Evolutionary conservation across 169 alveolate genomes (phyloP), one percentile per base, ranked within the genome.

Genomic region (Plasmodium vinckei): DNA sequence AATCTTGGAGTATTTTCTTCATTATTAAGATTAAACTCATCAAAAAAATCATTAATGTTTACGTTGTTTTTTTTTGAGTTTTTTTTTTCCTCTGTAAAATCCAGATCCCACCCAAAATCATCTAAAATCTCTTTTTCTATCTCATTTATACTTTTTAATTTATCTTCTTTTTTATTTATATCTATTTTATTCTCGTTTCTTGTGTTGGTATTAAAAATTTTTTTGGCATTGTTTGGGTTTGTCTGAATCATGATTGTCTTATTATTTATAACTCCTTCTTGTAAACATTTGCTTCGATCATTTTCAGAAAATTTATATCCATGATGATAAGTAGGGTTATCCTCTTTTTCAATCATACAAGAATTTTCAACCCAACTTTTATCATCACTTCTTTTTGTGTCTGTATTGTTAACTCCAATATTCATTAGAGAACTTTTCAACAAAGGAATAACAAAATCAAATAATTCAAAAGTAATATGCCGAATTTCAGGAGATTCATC

Each of bases 401-500:
- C 42, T 33, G 7, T 33, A 33, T 33, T 46, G 9, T 1, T 44
- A 9, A 5, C 33, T 49, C 19, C 67, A n/a, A 13, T 49, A n/a
- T 19, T 21, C 5, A 3, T 33, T 33, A 33, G 7, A 3, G 42
- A 33, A 0, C 15, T 60, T 60, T 60, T 82, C 10, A 82, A 42
- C 13, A 67, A 42, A 51, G 39, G 88, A 27, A 92, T 70, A 2
- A 93, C 73, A 44, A 65, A 51, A 19, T 91, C 87, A 12, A 91
- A 61, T 3, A 94, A 61, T n/a, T 93, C 96, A 70, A 93, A 79
- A 0, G 93, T 87, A 69, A 68, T 72, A 7, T 51, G 9, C 1
- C 94, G 39, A 4, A 93, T 87, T 49, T 91, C 79, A 53, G 12
- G 15, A 39, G 90, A 77, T 39, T 75, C 65, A 75, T 93, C 96